Conservation (phyloP, 495 filamentous ascomycete genomes). For the Hypomontagnella submonticulosa region DNA sequence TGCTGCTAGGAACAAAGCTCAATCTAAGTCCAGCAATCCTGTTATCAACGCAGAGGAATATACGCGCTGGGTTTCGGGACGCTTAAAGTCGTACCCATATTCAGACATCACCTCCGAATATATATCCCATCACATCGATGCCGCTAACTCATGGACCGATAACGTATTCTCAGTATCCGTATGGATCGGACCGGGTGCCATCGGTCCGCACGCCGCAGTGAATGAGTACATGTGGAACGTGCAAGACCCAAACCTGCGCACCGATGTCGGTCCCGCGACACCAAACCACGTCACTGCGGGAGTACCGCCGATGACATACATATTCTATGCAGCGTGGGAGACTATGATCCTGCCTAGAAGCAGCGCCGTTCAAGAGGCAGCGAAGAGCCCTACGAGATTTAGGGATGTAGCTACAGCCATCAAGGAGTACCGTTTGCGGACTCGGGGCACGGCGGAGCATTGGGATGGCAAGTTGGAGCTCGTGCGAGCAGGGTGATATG, state of each 20-base stretch:
- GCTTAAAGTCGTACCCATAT: constrained; percentile 45
- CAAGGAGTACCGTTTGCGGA: constrained; percentile 49
- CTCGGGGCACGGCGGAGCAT: constrained; percentile 43
- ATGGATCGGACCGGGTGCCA: constrained; percentile 51
- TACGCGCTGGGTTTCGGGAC: constrained; percentile 36
- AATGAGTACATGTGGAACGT: constrained; percentile 55
- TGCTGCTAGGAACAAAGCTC: not conserved
- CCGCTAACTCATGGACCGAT: constrained; percentile 40
- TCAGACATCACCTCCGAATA: constrained; percentile 38
- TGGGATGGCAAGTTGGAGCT: constrained; percentile 48
- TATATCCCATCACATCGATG: constrained; percentile 32
- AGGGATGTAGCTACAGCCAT: constrained; percentile 53
- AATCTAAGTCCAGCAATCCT: not conserved
- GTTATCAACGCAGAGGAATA: constrained; percentile 13
- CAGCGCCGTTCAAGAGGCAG: constrained; percentile 33
- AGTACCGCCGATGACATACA: constrained; percentile 48
- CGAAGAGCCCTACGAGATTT: constrained; percentile 44
- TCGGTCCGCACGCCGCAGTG: constrained; percentile 44
- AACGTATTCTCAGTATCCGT: constrained; percentile 45
- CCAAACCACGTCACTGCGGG: constrained; percentile 56
- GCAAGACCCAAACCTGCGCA: constrained; percentile 39
- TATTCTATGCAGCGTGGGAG: constrained; percentile 57
- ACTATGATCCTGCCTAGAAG: constrained; percentile 45
- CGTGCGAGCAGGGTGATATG: constrained; percentile 26
- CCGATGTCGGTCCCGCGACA: constrained; percentile 49